Percentiles rank a stretch among this genome's conserved stretches.
These are phyloP conservation scores for Hansfordia pulvinata DNA, from an alignment of 2,329 filamentous ascomycete genomes.

Conservation along the genomic window DNA sequence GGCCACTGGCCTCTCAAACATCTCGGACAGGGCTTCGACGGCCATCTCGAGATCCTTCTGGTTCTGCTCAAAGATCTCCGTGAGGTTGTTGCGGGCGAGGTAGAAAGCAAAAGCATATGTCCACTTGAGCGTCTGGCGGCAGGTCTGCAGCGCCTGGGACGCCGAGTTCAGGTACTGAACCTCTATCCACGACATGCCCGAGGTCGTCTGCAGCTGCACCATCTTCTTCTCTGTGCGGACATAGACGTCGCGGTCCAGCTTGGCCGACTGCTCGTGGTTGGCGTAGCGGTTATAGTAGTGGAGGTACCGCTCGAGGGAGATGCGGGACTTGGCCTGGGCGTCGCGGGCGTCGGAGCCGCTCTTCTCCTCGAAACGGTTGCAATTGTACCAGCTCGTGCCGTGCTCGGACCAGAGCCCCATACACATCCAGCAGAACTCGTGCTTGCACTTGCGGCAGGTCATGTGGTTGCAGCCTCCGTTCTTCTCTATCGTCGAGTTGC, in stretches of 20 bases:
- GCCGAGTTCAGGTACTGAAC: constrained; percentile 93
- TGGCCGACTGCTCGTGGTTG: constrained; percentile 96
- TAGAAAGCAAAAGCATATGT: constrained; percentile 99
- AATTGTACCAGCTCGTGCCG: constrained; percentile 99
- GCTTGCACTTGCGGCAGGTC: constrained; percentile 21
- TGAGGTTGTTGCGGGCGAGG: constrained; percentile 87
- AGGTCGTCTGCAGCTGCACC: constrained; percentile 85
- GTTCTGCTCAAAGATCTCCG: constrained; percentile 96
- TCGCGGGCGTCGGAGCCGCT: constrained; percentile 82
- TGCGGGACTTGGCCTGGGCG: constrained; percentile 79
- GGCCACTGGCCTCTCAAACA: constrained; percentile 95
- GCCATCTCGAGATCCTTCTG: constrained; percentile 97
- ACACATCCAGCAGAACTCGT: constrained; percentile 88
- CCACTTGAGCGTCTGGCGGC: constrained; percentile 98
- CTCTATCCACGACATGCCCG: constrained; percentile 97
- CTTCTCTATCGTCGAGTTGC: constrained; percentile 95
- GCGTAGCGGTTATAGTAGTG: constrained; percentile 99
- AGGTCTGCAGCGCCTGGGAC: constrained; percentile 86
- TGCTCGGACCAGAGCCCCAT: constrained; percentile 99
- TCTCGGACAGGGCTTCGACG: constrained; percentile 91
- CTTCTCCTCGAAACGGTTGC: constrained; percentile 94
- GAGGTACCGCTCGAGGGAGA: constrained; percentile 87
- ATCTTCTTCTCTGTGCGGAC: constrained; percentile 98
- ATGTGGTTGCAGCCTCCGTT: constrained; percentile 42
- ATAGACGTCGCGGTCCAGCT: constrained; percentile 91